A percentile compares a stretch with the other conserved stretches of the same genome.
These are phyloP conservation scores for Arachnomyces sp. DNA, from an alignment of 2,329 filamentous ascomycete genomes.

Conservation along the genomic window DNA sequence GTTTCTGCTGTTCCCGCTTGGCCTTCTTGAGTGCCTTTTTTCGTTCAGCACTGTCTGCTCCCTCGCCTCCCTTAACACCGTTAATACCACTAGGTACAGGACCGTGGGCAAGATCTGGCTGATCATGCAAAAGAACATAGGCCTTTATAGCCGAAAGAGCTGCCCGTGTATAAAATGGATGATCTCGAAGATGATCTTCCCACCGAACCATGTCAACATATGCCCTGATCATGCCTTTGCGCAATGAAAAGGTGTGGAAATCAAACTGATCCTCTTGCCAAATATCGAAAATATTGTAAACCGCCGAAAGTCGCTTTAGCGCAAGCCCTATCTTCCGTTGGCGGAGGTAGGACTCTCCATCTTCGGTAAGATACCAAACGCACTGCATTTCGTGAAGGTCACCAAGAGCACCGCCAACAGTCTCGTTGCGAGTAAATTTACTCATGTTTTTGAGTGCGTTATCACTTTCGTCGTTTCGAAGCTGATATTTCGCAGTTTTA, in stretches of 20 bases:
- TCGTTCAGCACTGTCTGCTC: constrained; percentile 54
- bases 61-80: constrained; percentile 43
- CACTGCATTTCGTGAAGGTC: constrained; percentile 98
- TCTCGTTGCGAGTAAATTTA: constrained; percentile 88
- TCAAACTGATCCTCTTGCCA: constrained; percentile 99
- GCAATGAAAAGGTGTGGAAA: constrained; percentile 94
- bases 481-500: constrained; percentile 93
- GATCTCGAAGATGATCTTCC: constrained; percentile 85
- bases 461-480: constrained; percentile 86
- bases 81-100: constrained; percentile 49
- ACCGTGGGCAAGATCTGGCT: constrained; percentile 59
- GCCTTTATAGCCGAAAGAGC: constrained; percentile 74
- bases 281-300: constrained; percentile 88
- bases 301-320: constrained; percentile 81
- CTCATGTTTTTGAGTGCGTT: constrained; percentile 81
- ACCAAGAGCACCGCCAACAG: constrained; percentile 74
- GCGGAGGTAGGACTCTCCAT: constrained; percentile 80
- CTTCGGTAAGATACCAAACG: constrained; percentile 93
- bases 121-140: constrained; percentile 72
- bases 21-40: constrained; percentile 90
- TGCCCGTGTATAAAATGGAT: constrained; percentile 84
- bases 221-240: constrained; percentile 89
- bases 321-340: constrained; percentile 77
- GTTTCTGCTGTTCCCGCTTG: constrained; percentile 66
- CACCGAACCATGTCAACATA: constrained; percentile 95